A percentile compares a stretch with the other conserved stretches of the same genome.
These are phyloP conservation scores for Annona squamosa DNA, from an alignment of 164 flowering plant genomes.

Conservation along the genomic window DNA sequence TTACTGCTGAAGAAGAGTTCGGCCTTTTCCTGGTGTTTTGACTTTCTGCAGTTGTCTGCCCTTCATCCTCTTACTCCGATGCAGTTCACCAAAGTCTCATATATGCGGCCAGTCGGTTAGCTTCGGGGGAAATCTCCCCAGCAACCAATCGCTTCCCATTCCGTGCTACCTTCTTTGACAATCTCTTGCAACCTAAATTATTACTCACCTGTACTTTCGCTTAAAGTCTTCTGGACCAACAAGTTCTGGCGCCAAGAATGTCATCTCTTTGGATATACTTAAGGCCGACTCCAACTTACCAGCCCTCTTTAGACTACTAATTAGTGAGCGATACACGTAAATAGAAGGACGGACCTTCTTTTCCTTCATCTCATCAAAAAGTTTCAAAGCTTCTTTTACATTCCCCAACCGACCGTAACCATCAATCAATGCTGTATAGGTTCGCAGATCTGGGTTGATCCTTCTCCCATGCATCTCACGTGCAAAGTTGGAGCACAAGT, in stretches of 20 bases:
- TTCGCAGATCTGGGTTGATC: constrained; percentile 70
- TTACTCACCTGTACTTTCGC: constrained; percentile 24
- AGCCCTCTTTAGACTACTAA: constrained; percentile 45
- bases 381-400: constrained; percentile 47
- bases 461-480: constrained; percentile 58
- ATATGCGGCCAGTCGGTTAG: too few relatives aligned
- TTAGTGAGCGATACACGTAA: constrained; percentile 52
- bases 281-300: constrained; percentile 58
- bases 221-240: constrained; percentile 60
- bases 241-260: constrained; percentile 30
- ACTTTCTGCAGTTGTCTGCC: too few relatives aligned
- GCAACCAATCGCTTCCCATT: not conserved
- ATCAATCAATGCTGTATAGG: constrained; percentile 75
- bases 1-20: too few relatives aligned
- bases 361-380: constrained; percentile 64
- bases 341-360: constrained; percentile 51
- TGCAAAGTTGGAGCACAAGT: constrained; percentile 36
- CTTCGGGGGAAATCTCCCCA: too few relatives aligned
- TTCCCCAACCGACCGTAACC: constrained; percentile 71
- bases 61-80: too few relatives aligned
- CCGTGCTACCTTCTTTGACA: not conserved
- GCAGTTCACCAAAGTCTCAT: too few relatives aligned
- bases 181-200: not conserved
- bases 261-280: constrained; percentile 53
- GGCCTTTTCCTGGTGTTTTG: too few relatives aligned